phyloP scores from a whole-genome alignment of 1,139 yeast species.

The Saccharomyces hybrid region DNA sequence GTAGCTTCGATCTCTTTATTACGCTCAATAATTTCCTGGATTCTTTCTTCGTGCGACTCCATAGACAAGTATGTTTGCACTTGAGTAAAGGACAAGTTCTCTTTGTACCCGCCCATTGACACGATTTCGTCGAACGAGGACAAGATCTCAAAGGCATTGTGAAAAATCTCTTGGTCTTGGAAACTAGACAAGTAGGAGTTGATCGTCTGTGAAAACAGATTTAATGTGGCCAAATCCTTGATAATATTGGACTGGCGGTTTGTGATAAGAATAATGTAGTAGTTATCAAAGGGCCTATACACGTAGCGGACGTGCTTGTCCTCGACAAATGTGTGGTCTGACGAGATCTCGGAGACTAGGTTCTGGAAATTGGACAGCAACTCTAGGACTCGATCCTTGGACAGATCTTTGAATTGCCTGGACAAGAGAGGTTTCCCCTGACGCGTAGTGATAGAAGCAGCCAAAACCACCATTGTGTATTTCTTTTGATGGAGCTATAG shows the following conservation, averaged over 20 bases:
- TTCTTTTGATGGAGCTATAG: neutral
- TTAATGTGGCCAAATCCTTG: conserved; percentile 90
- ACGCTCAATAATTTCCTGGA: conserved; percentile 94
- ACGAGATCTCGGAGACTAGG: conserved; percentile 58
- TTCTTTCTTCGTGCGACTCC: conserved; percentile 98
- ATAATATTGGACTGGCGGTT: conserved; percentile 86
- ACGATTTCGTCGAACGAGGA: conserved; percentile 93
- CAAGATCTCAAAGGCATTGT: conserved; percentile 78
- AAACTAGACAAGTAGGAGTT: conserved; percentile 63
- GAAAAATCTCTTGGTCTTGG: conserved; percentile 79
- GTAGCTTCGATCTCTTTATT: conserved; percentile 96
- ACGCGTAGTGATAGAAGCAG: conserved; percentile 92
- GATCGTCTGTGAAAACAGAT: conserved; percentile 74
- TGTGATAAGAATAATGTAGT: conserved; percentile 84
- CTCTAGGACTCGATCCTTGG: conserved; percentile 80
- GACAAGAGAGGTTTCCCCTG: conserved; percentile 91
- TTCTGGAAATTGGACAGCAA: conserved; percentile 81
- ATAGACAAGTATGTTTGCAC: conserved; percentile 86
- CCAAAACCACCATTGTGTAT: conserved; percentile 56
- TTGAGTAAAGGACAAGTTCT: conserved; percentile 73
- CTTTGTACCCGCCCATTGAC: conserved; percentile 81
- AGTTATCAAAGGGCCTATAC: conserved; percentile 92
- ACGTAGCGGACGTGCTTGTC: conserved; percentile 89
- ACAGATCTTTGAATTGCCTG: conserved; percentile 82
- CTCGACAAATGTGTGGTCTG: conserved; percentile 92